These are phyloP conservation scores for Metschnikowia arizonensis DNA, from an alignment of 805 yeast species.

Conservation along the genomic window DNA sequence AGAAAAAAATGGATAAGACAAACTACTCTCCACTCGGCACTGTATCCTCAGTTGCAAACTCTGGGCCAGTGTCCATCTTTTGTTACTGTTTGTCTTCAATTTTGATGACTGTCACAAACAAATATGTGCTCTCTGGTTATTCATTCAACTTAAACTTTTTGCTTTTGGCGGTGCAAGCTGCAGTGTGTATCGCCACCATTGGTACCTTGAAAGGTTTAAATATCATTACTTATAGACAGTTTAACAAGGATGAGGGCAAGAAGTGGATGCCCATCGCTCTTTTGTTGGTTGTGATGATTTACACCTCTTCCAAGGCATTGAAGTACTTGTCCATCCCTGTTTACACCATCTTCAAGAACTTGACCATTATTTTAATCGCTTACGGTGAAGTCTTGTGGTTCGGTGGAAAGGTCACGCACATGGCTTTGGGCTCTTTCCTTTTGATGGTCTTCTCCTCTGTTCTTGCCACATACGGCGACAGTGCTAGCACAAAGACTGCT, in stretches of 20 bases:
- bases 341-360: conserved; percentile 95
- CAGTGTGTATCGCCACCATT: conserved; percentile 75
- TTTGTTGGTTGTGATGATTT: conserved; percentile 87
- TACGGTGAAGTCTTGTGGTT: conserved; percentile 98
- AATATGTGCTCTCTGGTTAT: conserved; percentile 79
- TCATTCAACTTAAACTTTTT: conserved; percentile 79
- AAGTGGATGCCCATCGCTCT: conserved; percentile 95
- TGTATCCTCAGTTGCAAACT: conserved; percentile 40
- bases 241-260: conserved; percentile 82
- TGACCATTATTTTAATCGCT: conserved; percentile 93
- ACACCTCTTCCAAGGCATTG: conserved; percentile 92
- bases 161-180: conserved; percentile 81
- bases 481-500: conserved; percentile 37
- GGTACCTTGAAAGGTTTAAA: conserved; percentile 68
- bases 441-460: conserved; percentile 95
- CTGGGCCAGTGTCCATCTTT: conserved; percentile 65
- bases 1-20: conserved; percentile 36
- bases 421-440: conserved; percentile 84
- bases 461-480: conserved; percentile 90
- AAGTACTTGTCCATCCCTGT: conserved; percentile 91
- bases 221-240: conserved; percentile 79
- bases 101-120: conserved; percentile 95
- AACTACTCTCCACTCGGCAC: conserved; percentile 22
- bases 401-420: conserved; percentile 84
- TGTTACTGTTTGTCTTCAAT: conserved; percentile 92